Evolutionary conservation across 306 rosid species (phyloP), one percentile per base, ranked within the genome.

Genomic region (Prunus padus): DNA sequence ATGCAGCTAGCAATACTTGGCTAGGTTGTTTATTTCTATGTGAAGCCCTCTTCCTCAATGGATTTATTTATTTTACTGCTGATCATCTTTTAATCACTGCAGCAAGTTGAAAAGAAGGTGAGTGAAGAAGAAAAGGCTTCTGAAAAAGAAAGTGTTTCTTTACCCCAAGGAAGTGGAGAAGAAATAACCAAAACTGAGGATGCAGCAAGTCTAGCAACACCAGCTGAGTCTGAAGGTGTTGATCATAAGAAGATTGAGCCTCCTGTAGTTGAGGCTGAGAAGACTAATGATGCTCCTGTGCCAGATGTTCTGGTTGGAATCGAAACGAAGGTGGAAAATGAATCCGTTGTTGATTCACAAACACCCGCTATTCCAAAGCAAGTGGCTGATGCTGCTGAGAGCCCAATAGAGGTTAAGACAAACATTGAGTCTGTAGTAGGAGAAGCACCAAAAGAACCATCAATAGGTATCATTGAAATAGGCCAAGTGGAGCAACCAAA

Each of bases 71-170:
- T 9, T 49, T 65, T 30, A 20, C 18, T n/a, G n/a, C 18, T 55
- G 47, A 45, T 64, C 45, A n/a, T 63, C 42, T 75, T 23, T 51
- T 45, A 68, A 67, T 65, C 54, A 78, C 55, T 75, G 49, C 61
- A 91, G 90, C 74, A 81, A 69, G 76, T 76, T 46, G 94, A 83
- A 76, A 87, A 87, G 76, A 73, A 80, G 72, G 79, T 81, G 64
- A 83, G 77, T 59, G 85, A 83, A 40, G 93, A 73, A 45, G 81
- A 44, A 52, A 79, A 83, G 74, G 81, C 65, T 40, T 70, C 61
- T 37, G 86, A 71, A 68, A 71, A 87, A 49, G 79, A 55, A 69
- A 74, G 40, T 0, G 73, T 46, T 72, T 66, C 81, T 28, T 65
- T 73, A 65, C 63, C 82, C 67, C 79, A 83, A 55, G 86, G 77